Percentiles rank a stretch among this genome's conserved stretches.
Evolutionary conservation across 2,329 filamentous ascomycete genomes (phyloP).

Genomic region (Penicillium hordei): DNA sequence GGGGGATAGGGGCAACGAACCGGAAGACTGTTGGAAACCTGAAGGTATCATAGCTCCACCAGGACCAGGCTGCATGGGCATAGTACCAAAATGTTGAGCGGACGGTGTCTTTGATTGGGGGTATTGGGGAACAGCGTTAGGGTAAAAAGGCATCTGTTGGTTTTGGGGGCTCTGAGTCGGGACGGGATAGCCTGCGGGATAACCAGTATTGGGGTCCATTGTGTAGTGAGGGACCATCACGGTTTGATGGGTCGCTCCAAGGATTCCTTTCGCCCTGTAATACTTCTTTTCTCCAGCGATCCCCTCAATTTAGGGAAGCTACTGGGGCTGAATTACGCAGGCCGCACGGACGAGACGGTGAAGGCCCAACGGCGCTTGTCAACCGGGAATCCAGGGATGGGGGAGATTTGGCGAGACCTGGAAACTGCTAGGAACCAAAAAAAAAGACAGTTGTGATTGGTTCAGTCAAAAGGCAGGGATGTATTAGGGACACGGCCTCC

Average conservation of each 20-base stretch:
- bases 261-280: conserved; percentile 17
- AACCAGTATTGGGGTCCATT: conserved; percentile 28
- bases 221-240: conserved; percentile 18
- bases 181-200: conserved; percentile 37
- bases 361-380: conserved; percentile 5
- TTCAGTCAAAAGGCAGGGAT: conserved; percentile 15
- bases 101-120: conserved; percentile 34
- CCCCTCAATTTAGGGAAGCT: conserved; percentile 11
- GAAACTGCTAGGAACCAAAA: conserved; percentile 9
- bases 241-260: not conserved
- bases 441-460: conserved; percentile 21
- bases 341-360: conserved; percentile 24
- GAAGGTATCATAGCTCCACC: conserved; percentile 42
- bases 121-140: conserved; percentile 34
- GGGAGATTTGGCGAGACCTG: not conserved
- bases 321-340: conserved; percentile 19
- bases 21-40: conserved; percentile 37
- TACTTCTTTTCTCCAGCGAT: conserved; percentile 9
- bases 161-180: conserved; percentile 34
- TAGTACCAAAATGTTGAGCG: conserved; percentile 33
- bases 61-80: conserved; percentile 38
- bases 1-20: conserved; percentile 27
- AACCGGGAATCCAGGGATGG: conserved; percentile 24
- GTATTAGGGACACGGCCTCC: conserved; percentile 17
- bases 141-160: conserved; percentile 38